Conservation (phyloP, 495 filamentous ascomycete species). For the Aspergillus cavernicola region DNA sequence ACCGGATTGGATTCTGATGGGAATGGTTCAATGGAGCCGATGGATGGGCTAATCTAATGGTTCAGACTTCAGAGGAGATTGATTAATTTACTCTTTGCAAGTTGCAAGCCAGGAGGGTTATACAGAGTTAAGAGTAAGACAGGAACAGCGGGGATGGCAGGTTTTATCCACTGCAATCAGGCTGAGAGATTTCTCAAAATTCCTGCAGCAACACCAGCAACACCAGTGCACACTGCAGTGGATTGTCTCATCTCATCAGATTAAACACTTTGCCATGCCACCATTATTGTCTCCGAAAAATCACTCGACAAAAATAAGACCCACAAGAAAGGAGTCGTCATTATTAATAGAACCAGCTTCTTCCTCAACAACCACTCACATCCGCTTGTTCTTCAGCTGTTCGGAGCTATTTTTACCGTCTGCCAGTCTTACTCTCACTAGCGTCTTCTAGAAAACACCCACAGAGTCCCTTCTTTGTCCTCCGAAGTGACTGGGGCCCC, state of each 20-base stretch:
- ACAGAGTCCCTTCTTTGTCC: not conserved
- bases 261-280: not conserved
- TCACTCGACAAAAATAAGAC: not conserved
- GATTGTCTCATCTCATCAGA: too few species aligned
- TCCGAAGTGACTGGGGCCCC: not conserved
- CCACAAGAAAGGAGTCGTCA: not conserved
- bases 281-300: not conserved
- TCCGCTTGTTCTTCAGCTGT: slow-evolving; percentile 1
- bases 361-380: not conserved
- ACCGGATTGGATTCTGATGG: not conserved
- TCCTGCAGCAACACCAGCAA: too few species aligned
- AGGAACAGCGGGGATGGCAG: too few species aligned
- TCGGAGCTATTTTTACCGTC: slow-evolving; percentile 2
- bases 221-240: too few species aligned
- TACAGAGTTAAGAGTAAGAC: too few species aligned
- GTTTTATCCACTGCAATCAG: too few species aligned
- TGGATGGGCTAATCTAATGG: not conserved
- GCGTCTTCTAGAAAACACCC: not conserved
- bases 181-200: too few species aligned
- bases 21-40: not conserved
- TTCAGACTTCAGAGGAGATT: not conserved
- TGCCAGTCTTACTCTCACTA: not conserved
- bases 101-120: too few species aligned
- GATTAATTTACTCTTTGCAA: too few species aligned
- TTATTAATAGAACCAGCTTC: slow-evolving; percentile 2